Conservation (phyloP, 2,329 filamentous ascomycete species). For the Coleophoma cylindrospora region DNA sequence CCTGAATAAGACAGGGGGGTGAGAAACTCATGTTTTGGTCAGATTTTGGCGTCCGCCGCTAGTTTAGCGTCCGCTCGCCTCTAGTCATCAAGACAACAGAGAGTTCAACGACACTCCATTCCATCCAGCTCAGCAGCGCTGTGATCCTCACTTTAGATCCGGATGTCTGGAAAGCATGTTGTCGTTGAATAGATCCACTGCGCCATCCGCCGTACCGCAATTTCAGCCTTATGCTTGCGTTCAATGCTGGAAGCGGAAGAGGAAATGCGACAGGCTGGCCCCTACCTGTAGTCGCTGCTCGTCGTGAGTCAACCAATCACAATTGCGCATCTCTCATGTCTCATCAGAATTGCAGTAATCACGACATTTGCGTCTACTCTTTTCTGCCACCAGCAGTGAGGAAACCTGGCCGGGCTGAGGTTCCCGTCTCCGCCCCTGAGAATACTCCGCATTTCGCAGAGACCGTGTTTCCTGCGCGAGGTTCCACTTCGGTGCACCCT, state of each 20-base stretch:
- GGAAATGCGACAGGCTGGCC: conserved; percentile 10
- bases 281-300: conserved; percentile 10
- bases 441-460: no score
- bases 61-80: background rate
- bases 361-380: conserved; percentile 11
- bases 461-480: no score
- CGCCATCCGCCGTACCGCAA: background rate
- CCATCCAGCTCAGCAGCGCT: no score
- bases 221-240: background rate
- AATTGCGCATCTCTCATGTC: background rate
- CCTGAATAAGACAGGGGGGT: no score
- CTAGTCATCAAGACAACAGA: background rate
- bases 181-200: no score
- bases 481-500: no score
- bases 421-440: background rate
- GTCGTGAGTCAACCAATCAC: conserved; percentile 2
- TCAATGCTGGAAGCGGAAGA: conserved; percentile 12
- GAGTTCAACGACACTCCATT: background rate
- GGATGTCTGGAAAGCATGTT: no score
- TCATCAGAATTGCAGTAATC: conserved; percentile 2
- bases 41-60: background rate
- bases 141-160: no score
- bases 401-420: background rate
- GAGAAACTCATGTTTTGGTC: background rate
- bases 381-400: background rate